Evolutionary conservation across 2,329 filamentous ascomycete genomes (phyloP).

Genomic region (Diaporthe vexans): DNA sequence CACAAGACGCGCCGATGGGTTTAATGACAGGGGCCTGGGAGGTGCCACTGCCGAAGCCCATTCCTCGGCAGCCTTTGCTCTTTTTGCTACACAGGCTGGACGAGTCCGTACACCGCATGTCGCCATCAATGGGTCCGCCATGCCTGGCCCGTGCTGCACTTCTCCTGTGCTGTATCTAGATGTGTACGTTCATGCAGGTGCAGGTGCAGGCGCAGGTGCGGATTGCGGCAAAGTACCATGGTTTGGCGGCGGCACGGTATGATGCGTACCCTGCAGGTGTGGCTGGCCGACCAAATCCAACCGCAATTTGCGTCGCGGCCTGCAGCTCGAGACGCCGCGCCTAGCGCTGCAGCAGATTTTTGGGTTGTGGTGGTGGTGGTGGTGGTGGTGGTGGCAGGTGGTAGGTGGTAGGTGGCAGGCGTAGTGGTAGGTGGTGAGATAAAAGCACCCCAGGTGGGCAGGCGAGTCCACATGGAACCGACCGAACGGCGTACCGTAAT

Average conservation of each 20-base stretch:
- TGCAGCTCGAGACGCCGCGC: conserved; percentile 18
- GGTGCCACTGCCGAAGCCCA: conserved; percentile 38
- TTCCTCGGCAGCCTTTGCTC: conserved; percentile 24
- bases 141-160: background rate
- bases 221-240: background rate
- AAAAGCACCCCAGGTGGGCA: conserved; percentile 18
- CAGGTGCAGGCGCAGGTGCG: background rate
- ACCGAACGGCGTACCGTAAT: conserved; percentile 30
- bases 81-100: conserved; percentile 1
- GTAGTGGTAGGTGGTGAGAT: background rate
- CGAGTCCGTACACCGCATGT: conserved; percentile 23
- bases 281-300: conserved; percentile 22
- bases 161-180: conserved; percentile 9
- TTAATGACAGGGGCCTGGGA: conserved; percentile 37
- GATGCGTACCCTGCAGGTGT: background rate
- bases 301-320: conserved; percentile 24
- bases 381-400: background rate
- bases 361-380: background rate
- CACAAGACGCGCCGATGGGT: conserved; percentile 28
- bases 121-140: conserved; percentile 23
- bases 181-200: conserved; percentile 27
- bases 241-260: background rate
- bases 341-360: conserved; percentile 1
- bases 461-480: conserved; percentile 20
- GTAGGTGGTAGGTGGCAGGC: too few relatives aligned